Evolutionary conservation across 495 filamentous ascomycete species (phyloP).

Genomic region (Articulospora tetracladia): DNA sequence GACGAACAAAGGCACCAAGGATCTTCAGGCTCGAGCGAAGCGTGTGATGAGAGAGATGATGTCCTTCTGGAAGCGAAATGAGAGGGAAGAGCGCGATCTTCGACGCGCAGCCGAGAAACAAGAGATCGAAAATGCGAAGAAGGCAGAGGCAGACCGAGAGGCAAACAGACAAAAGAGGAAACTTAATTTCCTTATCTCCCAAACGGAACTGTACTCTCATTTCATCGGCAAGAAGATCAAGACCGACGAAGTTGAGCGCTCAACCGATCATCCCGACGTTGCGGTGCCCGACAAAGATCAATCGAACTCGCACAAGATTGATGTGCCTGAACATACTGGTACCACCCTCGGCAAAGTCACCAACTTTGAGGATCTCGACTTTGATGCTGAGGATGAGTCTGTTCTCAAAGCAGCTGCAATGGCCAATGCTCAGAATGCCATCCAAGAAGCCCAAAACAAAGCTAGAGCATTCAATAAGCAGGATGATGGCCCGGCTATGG

Average conservation of each 20-base stretch:
- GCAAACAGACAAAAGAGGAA: slow-evolving; percentile 96
- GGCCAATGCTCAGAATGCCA: slow-evolving; percentile 94
- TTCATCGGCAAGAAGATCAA: slow-evolving; percentile 99
- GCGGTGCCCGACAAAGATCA: slow-evolving; percentile 40
- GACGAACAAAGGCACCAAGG: slow-evolving; percentile 97
- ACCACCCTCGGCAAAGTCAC: slow-evolving; percentile 68
- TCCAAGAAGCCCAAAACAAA: slow-evolving; percentile 90
- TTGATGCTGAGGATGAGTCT: slow-evolving; percentile 91
- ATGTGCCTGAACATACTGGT: slow-evolving; percentile 55
- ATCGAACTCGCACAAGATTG: slow-evolving; percentile 40
- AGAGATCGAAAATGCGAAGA: slow-evolving; percentile 93
- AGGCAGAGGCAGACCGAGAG: slow-evolving; percentile 94
- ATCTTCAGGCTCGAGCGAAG: slow-evolving; percentile 95
- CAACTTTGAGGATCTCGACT: slow-evolving; percentile 91
- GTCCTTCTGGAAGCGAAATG: slow-evolving; percentile 99
- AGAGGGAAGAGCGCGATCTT: slow-evolving; percentile 92
- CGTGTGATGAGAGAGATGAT: slow-evolving; percentile 99
- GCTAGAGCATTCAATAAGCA: slow-evolving; percentile 87
- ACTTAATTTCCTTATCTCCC: slow-evolving; percentile 98
- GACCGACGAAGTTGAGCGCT: slow-evolving; percentile 86
- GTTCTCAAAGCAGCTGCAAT: slow-evolving; percentile 77
- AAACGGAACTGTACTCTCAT: slow-evolving; percentile 98
- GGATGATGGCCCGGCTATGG: slow-evolving; percentile 51
- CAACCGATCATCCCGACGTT: slow-evolving; percentile 74
- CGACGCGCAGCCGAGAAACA: slow-evolving; percentile 92